phyloP scores from a whole-genome alignment of 129 eudicot species.

The Lactuca sativa region DNA sequence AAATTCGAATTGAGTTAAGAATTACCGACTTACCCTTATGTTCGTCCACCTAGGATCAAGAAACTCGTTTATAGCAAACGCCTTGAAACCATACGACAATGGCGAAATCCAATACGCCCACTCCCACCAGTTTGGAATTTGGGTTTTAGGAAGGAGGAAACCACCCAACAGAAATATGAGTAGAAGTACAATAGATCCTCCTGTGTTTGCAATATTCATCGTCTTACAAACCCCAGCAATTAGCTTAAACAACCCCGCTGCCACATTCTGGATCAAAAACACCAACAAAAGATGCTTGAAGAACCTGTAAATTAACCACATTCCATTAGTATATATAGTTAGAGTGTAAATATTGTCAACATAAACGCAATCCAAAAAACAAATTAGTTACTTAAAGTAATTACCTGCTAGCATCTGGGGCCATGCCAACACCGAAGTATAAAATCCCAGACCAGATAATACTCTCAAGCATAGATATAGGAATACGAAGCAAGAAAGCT shows the following conservation, averaged over 20 bases:
- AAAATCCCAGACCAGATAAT: constrained; percentile 51
- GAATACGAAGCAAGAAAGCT: constrained; percentile 36
- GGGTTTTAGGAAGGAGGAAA: constrained; percentile 59
- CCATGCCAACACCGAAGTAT: constrained; percentile 72
- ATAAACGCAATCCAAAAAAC: not conserved
- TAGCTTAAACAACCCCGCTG: constrained; percentile 64
- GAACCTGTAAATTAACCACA: constrained; percentile 52
- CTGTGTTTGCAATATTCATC: constrained; percentile 62
- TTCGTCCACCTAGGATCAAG: constrained; percentile 51
- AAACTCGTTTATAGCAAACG: constrained; percentile 48
- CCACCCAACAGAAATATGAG: constrained; percentile 80
- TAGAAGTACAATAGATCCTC: constrained; percentile 63
- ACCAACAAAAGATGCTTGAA: constrained; percentile 69
- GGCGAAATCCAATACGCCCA: constrained; percentile 62
- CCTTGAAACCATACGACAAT: constrained; percentile 44
- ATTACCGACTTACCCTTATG: constrained; percentile 33
- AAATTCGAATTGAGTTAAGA: not conserved
- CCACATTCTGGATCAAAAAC: constrained; percentile 28
- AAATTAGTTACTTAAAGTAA: constrained; percentile 13
- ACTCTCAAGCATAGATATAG: constrained; percentile 53
- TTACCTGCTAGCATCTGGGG: constrained; percentile 87
- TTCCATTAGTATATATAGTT: too few relatives aligned
- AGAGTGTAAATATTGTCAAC: too few relatives aligned
- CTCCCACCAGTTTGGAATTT: constrained; percentile 44
- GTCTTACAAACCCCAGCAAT: constrained; percentile 74